These are phyloP conservation scores for Scleroderma citrinum DNA, from an alignment of 768 basidiomycete species.

Conservation along the genomic window DNA sequence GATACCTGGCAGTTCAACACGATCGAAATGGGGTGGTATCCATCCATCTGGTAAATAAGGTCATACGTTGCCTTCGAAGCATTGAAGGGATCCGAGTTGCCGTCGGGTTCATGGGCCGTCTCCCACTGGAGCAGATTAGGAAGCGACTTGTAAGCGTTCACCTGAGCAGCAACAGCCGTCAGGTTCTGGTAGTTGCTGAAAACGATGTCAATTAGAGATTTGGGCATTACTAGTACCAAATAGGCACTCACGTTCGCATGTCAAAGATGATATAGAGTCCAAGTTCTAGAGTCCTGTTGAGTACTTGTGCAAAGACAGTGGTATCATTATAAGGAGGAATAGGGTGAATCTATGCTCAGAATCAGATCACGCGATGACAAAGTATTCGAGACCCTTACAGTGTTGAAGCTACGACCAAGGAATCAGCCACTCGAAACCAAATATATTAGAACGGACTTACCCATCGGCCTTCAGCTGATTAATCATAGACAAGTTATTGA, in stretches of 20 bases:
- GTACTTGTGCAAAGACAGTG: constrained; percentile 27
- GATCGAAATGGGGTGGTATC: constrained; percentile 54
- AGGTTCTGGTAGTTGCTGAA: constrained; percentile 53
- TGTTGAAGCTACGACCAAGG: constrained; percentile 12
- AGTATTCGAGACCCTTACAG: constrained; percentile 10
- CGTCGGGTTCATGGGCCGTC: constrained; percentile 70
- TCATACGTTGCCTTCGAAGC: constrained; percentile 46
- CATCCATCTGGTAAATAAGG: constrained; percentile 42
- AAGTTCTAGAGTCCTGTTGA: constrained; percentile 12
- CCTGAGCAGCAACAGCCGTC: constrained; percentile 55
- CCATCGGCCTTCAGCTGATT: constrained; percentile 57
- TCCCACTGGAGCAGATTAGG: constrained; percentile 68
- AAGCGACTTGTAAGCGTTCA: constrained; percentile 57
- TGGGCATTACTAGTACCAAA: neutral
- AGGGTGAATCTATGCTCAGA: constrained; percentile 51
- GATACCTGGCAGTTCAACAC: constrained; percentile 43
- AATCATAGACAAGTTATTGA: constrained; percentile 44
- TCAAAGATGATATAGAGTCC: constrained; percentile 69
- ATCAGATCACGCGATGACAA: constrained; percentile 20
- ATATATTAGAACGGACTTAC: constrained; percentile 14
- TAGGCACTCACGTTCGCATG: constrained; percentile 51
- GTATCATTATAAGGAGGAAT: constrained; percentile 60
- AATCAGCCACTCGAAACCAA: neutral
- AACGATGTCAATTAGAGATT: neutral
- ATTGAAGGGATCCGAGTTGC: constrained; percentile 56